Conservation (phyloP, 2,329 filamentous ascomycete genomes). For the Zymoseptoria brevis region DNA sequence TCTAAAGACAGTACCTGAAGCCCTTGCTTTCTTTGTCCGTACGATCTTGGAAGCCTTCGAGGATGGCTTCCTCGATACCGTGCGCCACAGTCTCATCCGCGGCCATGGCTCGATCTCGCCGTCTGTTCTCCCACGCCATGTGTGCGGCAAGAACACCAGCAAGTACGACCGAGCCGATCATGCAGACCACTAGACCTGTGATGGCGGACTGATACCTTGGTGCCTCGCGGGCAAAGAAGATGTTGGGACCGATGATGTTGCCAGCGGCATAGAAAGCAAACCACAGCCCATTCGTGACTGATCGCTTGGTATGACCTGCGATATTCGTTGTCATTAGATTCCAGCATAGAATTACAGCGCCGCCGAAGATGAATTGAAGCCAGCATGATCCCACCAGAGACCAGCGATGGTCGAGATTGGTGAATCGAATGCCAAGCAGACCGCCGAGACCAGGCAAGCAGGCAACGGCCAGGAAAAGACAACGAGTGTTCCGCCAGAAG, state of each 20-base stretch:
- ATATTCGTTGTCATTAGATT: conserved; percentile 10
- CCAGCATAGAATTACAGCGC: conserved; percentile 17
- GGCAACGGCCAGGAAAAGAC: conserved; percentile 11
- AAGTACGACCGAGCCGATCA: conserved; percentile 1
- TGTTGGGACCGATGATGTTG: conserved; percentile 58
- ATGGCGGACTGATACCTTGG: conserved; percentile 49
- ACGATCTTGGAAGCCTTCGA: conserved; percentile 5
- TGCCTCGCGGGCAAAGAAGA: conserved; percentile 51
- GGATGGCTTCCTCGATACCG: conserved; percentile 1
- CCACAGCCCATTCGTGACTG: conserved; percentile 54
- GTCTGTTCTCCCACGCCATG: conserved; percentile 6
- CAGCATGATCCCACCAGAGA: conserved; percentile 14
- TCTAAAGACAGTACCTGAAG: conserved; percentile 5
- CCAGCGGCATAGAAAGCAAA: conserved; percentile 53
- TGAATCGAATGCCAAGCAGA: conserved; percentile 15
- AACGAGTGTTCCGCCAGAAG: neutral
- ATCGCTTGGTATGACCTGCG: conserved; percentile 56
- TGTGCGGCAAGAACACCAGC: conserved; percentile 1
- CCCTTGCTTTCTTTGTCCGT: conserved; percentile 6
- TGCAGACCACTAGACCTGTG: conserved; percentile 10
- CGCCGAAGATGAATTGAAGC: conserved; percentile 17
- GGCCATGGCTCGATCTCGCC: neutral
- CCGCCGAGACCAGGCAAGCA: conserved; percentile 15
- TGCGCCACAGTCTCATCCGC: neutral
- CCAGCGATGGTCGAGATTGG: conserved; percentile 12